Base-by-base conservation (phyloP, 345 rosid species). In the Durio zibethinus region DNA sequence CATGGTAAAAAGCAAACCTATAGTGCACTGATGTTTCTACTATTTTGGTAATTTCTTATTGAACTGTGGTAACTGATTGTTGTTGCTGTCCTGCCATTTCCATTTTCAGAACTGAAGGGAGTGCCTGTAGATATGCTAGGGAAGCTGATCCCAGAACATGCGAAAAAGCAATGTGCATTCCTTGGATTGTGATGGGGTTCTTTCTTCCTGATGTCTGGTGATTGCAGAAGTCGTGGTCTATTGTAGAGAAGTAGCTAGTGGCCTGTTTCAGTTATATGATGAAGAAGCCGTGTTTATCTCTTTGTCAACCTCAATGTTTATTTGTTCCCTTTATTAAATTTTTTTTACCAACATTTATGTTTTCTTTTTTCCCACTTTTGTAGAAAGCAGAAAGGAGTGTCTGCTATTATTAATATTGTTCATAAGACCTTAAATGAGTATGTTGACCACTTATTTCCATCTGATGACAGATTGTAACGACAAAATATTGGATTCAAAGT, bases 31-130 rank as follows among this genome's bases (percentile, higher is more conserved):
- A 59, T 23, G 27, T 76, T 20, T 59, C 18, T 62, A 27, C 20
- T 38, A 25, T 68, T 29, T 68, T 9, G 27, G 27, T 18, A 1
- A 54, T 66, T 40, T 57, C 23, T 15, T 23, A 1, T 52, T 21
- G 31, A 73, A 20, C 3, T 52, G 36, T 21, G 4, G 10, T n/a
- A 38, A 63, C 27, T 48, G 27, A 63, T 80, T 20, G 72, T 62
- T 68, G 31, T 64, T 77, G 25, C 54, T 76, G 57, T 54, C 68
- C 16, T 10, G 8, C 64, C 21, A 6, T 10, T 33, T 35, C 29
- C 6, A 25, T 47, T 80, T 2, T 73, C 84, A 95, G 99, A 95
- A 84, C 87, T 93, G 80, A 93, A 90, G 84, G 91, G 95, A 52
- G 87, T 84, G 29, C 88, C 92, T 0, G 77, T 45, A 8, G 92